Evolutionary conservation across 257 asterid species (phyloP).

Genomic region (Solanum arcanum): DNA sequence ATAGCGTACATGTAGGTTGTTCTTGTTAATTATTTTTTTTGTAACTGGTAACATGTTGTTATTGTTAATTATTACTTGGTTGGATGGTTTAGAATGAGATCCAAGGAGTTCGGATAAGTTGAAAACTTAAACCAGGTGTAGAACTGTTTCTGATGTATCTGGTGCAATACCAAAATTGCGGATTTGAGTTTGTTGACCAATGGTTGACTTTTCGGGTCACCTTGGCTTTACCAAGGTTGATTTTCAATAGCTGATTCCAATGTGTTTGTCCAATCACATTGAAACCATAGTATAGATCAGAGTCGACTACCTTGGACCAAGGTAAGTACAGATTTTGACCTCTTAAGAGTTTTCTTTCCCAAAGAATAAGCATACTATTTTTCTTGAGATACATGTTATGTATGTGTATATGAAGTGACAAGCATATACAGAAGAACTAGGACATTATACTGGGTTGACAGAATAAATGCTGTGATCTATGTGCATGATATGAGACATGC

Average conservation of each 20-base stretch:
- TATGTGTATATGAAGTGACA: neutral
- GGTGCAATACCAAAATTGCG: neutral
- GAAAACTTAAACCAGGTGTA: neutral
- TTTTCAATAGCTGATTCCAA: neutral
- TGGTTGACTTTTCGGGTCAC: neutral
- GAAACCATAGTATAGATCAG: neutral
- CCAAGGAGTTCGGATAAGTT: neutral
- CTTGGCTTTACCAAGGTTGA: neutral
- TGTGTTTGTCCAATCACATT: neutral
- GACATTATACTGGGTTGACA: neutral
- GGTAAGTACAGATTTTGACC: neutral
- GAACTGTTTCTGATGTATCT: neutral
- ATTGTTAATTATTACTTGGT: neutral
- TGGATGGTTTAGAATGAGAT: neutral
- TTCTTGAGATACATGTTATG: neutral
- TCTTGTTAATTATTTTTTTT: neutral
- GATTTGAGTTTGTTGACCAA: neutral
- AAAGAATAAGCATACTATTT: neutral
- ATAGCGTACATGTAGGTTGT: neutral
- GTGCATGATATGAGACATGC: neutral
- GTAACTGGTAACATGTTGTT: too few relatives aligned
- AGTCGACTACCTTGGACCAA: neutral
- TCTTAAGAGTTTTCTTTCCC: neutral
- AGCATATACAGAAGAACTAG: neutral
- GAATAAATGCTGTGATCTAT: neutral